Percentiles rank a stretch among this genome's conserved stretches.
Evolutionary conservation across 345 rosid species (phyloP).

Genomic region (Ceriops zippeliana): DNA sequence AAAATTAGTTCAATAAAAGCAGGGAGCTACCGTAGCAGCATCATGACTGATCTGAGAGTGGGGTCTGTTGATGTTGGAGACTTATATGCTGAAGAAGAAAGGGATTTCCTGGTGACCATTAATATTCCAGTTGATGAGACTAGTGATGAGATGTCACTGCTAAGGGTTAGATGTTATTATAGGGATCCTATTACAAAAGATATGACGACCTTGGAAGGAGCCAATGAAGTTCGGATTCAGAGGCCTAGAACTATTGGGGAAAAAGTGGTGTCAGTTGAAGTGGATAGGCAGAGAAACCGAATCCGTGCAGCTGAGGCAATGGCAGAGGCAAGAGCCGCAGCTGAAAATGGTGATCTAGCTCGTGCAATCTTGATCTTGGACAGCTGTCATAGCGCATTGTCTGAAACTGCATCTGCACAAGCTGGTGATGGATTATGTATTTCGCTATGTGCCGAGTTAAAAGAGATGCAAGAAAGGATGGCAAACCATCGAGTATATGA

Average conservation of each 20-base stretch:
- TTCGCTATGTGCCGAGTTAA: constrained; percentile 75
- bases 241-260: constrained; percentile 50
- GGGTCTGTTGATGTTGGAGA: constrained; percentile 74
- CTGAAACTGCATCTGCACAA: constrained; percentile 59
- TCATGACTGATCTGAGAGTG: constrained; percentile 35
- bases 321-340: constrained; percentile 67
- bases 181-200: constrained; percentile 71
- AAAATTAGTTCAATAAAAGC: constrained; percentile 59
- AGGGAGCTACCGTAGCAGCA: constrained; percentile 59
- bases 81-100: constrained; percentile 86
- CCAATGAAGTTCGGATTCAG: constrained; percentile 43
- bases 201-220: constrained; percentile 36
- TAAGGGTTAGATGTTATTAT: constrained; percentile 62
- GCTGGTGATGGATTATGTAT: constrained; percentile 64
- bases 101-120: constrained; percentile 71
- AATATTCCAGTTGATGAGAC: constrained; percentile 57
- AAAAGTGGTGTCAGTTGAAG: constrained; percentile 64
- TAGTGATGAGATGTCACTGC: constrained; percentile 41
- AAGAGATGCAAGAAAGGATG: constrained; percentile 96
- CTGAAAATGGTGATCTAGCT: constrained; percentile 71
- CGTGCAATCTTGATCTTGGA: constrained; percentile 65
- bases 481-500: constrained; percentile 79
- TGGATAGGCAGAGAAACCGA: constrained; percentile 82
- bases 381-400: constrained; percentile 45
- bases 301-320: constrained; percentile 80